These are phyloP conservation scores for Zoysia japonica DNA, from an alignment of 176 grass and related monocot genomes.

Conservation along the genomic window DNA sequence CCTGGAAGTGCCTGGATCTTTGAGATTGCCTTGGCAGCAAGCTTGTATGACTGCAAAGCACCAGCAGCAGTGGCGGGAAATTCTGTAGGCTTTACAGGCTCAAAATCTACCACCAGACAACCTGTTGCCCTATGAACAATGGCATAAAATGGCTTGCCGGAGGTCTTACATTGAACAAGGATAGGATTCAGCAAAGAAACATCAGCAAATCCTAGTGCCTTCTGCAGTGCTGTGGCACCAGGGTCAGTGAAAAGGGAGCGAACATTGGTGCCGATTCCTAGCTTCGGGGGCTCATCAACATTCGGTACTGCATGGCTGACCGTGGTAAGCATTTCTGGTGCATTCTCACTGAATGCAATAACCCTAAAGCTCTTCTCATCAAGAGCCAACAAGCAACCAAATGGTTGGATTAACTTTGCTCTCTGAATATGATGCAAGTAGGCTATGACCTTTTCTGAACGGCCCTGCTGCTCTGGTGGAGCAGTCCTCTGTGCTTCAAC, in stretches of 20 bases:
- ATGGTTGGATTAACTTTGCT: conserved; percentile 75
- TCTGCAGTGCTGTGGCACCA: conserved; percentile 66
- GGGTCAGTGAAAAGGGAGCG: conserved; percentile 72
- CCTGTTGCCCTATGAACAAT: conserved; percentile 82
- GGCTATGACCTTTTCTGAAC: conserved; percentile 72
- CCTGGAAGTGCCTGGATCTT: conserved; percentile 84
- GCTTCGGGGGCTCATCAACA: conserved; percentile 55
- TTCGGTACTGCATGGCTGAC: conserved; percentile 73
- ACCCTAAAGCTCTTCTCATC: conserved; percentile 81
- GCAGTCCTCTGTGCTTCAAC: conserved; percentile 48
- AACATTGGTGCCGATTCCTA: conserved; percentile 68
- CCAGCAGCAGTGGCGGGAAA: conserved; percentile 82
- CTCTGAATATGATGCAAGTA: conserved; percentile 92
- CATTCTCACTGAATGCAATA: conserved; percentile 75
- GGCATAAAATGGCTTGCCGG: conserved; percentile 90
- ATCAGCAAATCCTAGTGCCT: conserved; percentile 72
- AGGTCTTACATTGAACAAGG: conserved; percentile 82
- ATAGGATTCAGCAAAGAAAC: conserved; percentile 87
- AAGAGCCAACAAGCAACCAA: conserved; percentile 81
- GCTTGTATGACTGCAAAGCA: conserved; percentile 95
- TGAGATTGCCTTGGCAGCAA: conserved; percentile 88
- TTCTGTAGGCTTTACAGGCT: conserved; percentile 81
- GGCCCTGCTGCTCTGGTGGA: conserved; percentile 26
- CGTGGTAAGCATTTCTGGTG: conserved; percentile 81
- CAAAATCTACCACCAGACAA: conserved; percentile 82